These are phyloP conservation scores for Neurospora cerealis DNA, from an alignment of 495 filamentous ascomycete species.

Conservation along the genomic window DNA sequence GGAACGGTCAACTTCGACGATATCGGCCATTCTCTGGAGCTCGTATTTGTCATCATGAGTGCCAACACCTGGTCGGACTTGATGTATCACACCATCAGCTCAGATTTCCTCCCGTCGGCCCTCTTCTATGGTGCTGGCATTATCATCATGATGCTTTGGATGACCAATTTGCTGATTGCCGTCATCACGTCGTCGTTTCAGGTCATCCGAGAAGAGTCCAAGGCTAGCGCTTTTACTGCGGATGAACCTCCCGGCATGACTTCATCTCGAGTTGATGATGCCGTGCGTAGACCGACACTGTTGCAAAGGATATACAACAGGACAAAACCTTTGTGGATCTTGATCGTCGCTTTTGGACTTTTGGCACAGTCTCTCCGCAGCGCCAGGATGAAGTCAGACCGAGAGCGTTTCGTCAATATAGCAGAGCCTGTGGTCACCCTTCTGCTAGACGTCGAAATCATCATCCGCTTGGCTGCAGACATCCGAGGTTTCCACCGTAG, in stretches of 20 bases:
- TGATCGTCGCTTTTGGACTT: slow-evolving; percentile 68
- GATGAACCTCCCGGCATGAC: slow-evolving; percentile 39
- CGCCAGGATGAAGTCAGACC: slow-evolving; percentile 53
- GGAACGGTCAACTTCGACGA: slow-evolving; percentile 92
- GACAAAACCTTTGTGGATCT: slow-evolving; percentile 69
- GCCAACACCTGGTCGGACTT: slow-evolving; percentile 93
- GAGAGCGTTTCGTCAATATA: slow-evolving; percentile 41
- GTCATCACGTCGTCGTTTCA: slow-evolving; percentile 99
- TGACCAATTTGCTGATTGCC: slow-evolving; percentile 92
- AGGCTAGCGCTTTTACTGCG: slow-evolving; percentile 81
- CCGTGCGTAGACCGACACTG: slow-evolving; percentile 33
- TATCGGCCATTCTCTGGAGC: slow-evolving; percentile 77
- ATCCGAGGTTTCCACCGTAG: slow-evolving; percentile 69
- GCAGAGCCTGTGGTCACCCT: slow-evolving; percentile 72
- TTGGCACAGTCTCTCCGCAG: slow-evolving; percentile 66
- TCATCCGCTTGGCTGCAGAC: slow-evolving; percentile 64
- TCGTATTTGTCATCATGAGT: slow-evolving; percentile 99
- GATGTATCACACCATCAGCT: slow-evolving; percentile 85
- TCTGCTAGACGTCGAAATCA: slow-evolving; percentile 72
- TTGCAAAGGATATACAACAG: slow-evolving; percentile 64
- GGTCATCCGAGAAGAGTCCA: slow-evolving; percentile 94
- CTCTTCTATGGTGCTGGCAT: slow-evolving; percentile 79
- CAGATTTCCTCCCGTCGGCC: slow-evolving; percentile 78
- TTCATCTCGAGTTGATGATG: neutral
- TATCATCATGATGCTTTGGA: slow-evolving; percentile 91